A percentile compares a stretch with the other conserved stretches of the same genome.
These are phyloP conservation scores for Ceratocystis alfenasii DNA, from an alignment of 2,329 filamentous ascomycete genomes.

Conservation along the genomic window DNA sequence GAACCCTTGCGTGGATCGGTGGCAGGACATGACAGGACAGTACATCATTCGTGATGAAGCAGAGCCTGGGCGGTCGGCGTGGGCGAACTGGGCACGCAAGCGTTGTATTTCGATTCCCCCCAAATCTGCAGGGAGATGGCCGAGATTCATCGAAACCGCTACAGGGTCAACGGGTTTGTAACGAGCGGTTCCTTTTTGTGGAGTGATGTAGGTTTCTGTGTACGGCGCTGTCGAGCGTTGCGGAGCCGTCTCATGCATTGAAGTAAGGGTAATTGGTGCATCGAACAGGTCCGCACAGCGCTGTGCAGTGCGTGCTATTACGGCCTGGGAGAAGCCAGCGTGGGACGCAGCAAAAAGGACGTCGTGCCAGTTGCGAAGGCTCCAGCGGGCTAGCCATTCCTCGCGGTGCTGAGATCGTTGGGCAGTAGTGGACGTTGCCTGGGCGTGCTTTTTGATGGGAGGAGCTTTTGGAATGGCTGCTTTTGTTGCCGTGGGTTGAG, in stretches of 20 bases:
- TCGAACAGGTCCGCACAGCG: constrained; percentile 67
- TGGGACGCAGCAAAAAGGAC: constrained; percentile 68
- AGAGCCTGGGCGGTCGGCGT: background rate
- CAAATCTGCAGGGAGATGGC: constrained; percentile 24
- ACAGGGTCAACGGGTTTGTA: constrained; percentile 24
- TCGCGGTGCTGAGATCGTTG: constrained; percentile 22
- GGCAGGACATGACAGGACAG: constrained; percentile 32
- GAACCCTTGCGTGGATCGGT: constrained; percentile 32
- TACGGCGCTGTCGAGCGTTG: background rate
- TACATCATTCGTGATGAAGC: constrained; percentile 26
- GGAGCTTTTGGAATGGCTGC: background rate
- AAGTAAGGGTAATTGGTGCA: constrained; percentile 55
- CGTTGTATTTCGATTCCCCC: background rate
- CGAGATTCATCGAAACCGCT: constrained; percentile 25
- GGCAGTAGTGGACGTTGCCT: background rate
- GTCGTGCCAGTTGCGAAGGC: constrained; percentile 69
- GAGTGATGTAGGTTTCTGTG: background rate
- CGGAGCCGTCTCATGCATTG: constrained; percentile 33
- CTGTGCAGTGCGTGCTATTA: constrained; percentile 55
- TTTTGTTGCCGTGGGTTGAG: background rate
- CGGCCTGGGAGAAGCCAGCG: constrained; percentile 53
- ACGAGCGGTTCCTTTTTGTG: background rate
- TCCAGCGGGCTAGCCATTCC: constrained; percentile 30
- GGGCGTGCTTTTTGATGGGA: background rate
- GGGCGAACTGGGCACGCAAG: background rate